These are phyloP conservation scores for Strobilomyces dryophilus DNA, from an alignment of 768 basidiomycete species.

Conservation along the genomic window DNA sequence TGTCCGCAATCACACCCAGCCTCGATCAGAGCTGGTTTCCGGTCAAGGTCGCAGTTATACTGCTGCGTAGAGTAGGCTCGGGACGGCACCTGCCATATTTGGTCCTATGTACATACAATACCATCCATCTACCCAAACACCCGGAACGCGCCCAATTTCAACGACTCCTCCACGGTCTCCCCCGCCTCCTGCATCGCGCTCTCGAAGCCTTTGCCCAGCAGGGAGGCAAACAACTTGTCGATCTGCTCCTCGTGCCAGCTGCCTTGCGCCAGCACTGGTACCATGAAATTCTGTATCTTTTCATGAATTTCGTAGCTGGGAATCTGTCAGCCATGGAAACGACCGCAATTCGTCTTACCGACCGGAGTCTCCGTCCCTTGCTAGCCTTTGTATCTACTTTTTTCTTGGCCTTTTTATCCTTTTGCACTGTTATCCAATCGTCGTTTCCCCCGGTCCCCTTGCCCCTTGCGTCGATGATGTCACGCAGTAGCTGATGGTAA, in stretches of 20 bases:
- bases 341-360: conserved; percentile 19
- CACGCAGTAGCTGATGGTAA: conserved; percentile 87
- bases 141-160: conserved; percentile 46
- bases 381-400: conserved; percentile 95
- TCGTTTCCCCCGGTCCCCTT: conserved; percentile 42
- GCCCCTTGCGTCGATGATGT: conserved; percentile 74
- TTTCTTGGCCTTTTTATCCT: conserved; percentile 70
- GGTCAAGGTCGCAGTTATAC: neutral
- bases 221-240: conserved; percentile 87
- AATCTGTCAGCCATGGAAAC: conserved; percentile 1
- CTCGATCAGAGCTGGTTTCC: neutral
- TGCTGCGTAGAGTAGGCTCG: conserved; percentile 4
- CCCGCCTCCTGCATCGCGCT: conserved; percentile 25
- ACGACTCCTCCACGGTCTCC: conserved; percentile 26
- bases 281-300: conserved; percentile 96
- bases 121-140: conserved; percentile 53
- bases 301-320: conserved; percentile 91
- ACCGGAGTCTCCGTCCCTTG: conserved; percentile 92
- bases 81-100: conserved; percentile 22
- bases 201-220: conserved; percentile 75
- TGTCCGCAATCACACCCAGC: neutral
- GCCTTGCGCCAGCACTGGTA: conserved; percentile 64
- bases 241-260: conserved; percentile 96
- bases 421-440: conserved; percentile 64
- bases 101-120: conserved; percentile 18